Conservation (phyloP, 495 filamentous ascomycete genomes). For the Xylaria flabelliformis region DNA sequence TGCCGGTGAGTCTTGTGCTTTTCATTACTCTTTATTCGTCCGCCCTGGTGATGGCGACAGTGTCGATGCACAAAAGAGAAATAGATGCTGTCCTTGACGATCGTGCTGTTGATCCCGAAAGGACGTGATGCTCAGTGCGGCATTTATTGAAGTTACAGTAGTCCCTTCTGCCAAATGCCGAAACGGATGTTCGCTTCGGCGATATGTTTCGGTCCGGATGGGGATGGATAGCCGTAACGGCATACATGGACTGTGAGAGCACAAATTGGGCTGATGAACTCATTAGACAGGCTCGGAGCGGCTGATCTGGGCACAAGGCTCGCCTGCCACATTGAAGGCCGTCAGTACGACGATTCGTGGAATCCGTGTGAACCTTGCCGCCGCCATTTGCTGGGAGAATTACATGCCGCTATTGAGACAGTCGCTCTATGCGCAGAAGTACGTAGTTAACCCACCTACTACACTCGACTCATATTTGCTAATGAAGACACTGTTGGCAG, state of each 20-base stretch:
- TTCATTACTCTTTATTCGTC: not conserved
- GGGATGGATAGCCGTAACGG: not conserved
- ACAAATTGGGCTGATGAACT: conserved; percentile 18
- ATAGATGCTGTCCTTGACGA: not conserved
- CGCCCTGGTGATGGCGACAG: not conserved
- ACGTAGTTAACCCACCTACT: not conserved
- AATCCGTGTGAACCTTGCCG: conserved; percentile 76
- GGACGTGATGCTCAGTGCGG: not conserved
- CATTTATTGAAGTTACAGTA: not conserved
- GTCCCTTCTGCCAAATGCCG: not conserved
- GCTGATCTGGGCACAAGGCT: conserved; percentile 89
- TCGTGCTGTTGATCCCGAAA: not conserved
- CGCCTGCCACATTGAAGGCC: conserved; percentile 78
- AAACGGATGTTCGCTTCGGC: too few species aligned
- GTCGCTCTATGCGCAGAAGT: conserved; percentile 82
- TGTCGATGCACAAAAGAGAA: not conserved
- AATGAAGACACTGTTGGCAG: not conserved
- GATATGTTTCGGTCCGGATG: not conserved
- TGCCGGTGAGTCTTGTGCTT: conserved; percentile 63
- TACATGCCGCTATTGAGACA: conserved; percentile 86
- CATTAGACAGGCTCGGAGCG: conserved; percentile 77
- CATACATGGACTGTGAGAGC: not conserved
- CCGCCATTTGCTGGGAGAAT: conserved; percentile 97
- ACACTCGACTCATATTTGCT: not conserved
- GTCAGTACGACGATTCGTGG: conserved; percentile 81